A percentile compares a stretch with the other conserved stretches of the same genome.
Evolutionary conservation across 75 land plant species (phyloP).

Genomic region (Pinus albicaulis): DNA sequence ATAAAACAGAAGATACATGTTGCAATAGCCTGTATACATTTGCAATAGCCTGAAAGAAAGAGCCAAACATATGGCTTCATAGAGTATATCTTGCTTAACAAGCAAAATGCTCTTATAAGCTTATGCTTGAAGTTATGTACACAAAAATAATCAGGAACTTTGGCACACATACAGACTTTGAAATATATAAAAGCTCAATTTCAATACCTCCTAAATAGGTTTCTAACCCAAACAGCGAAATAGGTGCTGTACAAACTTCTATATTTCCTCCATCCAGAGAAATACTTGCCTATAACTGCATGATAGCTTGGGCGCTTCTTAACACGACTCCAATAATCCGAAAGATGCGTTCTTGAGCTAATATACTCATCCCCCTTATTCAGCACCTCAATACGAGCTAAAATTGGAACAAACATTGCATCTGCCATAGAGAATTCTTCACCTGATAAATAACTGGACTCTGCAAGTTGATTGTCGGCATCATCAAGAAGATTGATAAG

Average conservation of each 20-base stretch:
- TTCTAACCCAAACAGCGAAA: constrained; percentile 56
- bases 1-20: not conserved
- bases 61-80: not conserved
- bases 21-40: not conserved
- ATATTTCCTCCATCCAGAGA: constrained; percentile 69
- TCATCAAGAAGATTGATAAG: constrained; percentile 68
- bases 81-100: not conserved
- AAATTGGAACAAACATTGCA: constrained; percentile 72
- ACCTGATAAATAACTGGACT: constrained; percentile 66
- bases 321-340: constrained; percentile 65
- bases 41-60: not conserved
- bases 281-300: constrained; percentile 72
- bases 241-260: constrained; percentile 57
- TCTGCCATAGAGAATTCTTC: constrained; percentile 82
- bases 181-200: too few species aligned
- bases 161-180: too few species aligned
- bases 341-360: constrained; percentile 44
- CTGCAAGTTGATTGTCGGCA: constrained; percentile 56
- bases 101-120: not conserved
- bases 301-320: constrained; percentile 69
- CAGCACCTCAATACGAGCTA: constrained; percentile 64
- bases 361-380: constrained; percentile 62
- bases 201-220: constrained; percentile 56
- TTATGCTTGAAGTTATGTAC: constrained; percentile 2
- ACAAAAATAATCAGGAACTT: not conserved